Evolutionary conservation across 108 stramenopile species (phyloP).

Genomic region (Skeletonema costatum): DNA sequence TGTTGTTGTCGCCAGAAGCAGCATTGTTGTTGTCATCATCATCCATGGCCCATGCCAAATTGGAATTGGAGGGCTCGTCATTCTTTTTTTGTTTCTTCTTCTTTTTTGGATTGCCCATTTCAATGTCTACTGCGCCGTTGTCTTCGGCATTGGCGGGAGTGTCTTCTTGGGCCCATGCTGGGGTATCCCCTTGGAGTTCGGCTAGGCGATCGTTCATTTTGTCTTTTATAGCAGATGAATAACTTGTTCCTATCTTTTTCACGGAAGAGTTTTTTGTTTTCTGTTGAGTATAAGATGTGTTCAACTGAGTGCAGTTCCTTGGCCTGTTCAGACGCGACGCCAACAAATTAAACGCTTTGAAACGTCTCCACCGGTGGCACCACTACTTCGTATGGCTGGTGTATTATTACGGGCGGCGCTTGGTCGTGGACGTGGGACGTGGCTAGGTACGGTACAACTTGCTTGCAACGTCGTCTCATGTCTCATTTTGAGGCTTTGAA

Average conservation of each 20-base stretch:
- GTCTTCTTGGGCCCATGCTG: slow-evolving; percentile 70
- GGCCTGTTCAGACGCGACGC: no score
- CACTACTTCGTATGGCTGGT: no score
- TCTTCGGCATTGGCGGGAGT: slow-evolving; percentile 28
- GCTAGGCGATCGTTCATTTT: slow-evolving; percentile 88
- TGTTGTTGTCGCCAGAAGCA: slow-evolving; percentile 10
- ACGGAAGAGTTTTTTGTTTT: not conserved
- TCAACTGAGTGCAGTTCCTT: no score
- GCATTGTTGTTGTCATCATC: slow-evolving; percentile 4
- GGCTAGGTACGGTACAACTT: no score
- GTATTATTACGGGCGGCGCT: no score
- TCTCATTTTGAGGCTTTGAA: no score
- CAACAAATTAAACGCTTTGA: no score
- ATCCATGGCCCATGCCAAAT: slow-evolving; percentile 13
- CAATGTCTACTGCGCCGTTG: slow-evolving; percentile 57
- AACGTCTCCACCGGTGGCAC: no score
- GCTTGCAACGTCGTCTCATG: no score
- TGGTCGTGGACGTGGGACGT: no score
- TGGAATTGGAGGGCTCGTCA: not conserved
- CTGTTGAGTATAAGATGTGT: not conserved
- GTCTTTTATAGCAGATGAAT: no score
- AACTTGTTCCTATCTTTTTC: no score
- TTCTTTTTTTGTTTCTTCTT: slow-evolving; percentile 13
- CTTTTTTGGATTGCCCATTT: slow-evolving; percentile 43
- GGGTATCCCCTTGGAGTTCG: slow-evolving; percentile 57